A percentile compares a stretch with the other conserved stretches of the same genome.
These are phyloP conservation scores for Bipolaris victoriae DNA, from an alignment of 2,329 filamentous ascomycete genomes.

Conservation along the genomic window DNA sequence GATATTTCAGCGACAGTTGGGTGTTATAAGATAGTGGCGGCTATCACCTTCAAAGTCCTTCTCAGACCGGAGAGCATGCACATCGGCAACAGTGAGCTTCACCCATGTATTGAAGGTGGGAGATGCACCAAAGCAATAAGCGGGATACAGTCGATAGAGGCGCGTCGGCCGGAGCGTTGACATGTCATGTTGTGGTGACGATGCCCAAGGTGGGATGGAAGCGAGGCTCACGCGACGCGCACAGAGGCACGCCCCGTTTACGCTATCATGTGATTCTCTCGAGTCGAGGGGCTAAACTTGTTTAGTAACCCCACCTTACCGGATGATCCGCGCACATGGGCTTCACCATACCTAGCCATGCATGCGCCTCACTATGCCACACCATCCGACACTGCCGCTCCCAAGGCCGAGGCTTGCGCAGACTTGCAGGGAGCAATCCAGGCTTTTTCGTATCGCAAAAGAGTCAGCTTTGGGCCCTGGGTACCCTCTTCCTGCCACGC, in stretches of 20 bases:
- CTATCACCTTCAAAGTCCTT: constrained; percentile 58
- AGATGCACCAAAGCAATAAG: constrained; percentile 65
- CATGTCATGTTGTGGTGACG: constrained; percentile 39
- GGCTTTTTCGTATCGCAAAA: constrained; percentile 21
- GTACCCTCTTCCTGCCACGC: constrained; percentile 22
- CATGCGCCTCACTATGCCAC: constrained; percentile 24
- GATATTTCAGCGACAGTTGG: neutral
- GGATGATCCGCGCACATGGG: constrained; percentile 32
- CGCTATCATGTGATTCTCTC: constrained; percentile 10
- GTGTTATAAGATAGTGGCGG: neutral
- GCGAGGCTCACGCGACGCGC: constrained; percentile 25
- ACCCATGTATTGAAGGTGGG: constrained; percentile 69
- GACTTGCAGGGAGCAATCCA: constrained; percentile 33
- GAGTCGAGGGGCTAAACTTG: constrained; percentile 1
- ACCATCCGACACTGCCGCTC: constrained; percentile 38
- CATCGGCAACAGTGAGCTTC: constrained; percentile 62
- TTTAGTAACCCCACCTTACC: constrained; percentile 2
- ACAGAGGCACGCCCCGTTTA: constrained; percentile 10
- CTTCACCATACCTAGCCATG: constrained; percentile 10
- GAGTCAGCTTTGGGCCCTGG: constrained; percentile 8
- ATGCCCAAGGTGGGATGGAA: constrained; percentile 16
- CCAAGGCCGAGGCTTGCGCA: constrained; percentile 21
- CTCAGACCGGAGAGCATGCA: constrained; percentile 58
- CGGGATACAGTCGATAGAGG: constrained; percentile 58
- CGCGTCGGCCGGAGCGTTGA: constrained; percentile 31